phyloP scores from a whole-genome alignment of 495 filamentous ascomycete species.

The Apiosordaria backusii region DNA sequence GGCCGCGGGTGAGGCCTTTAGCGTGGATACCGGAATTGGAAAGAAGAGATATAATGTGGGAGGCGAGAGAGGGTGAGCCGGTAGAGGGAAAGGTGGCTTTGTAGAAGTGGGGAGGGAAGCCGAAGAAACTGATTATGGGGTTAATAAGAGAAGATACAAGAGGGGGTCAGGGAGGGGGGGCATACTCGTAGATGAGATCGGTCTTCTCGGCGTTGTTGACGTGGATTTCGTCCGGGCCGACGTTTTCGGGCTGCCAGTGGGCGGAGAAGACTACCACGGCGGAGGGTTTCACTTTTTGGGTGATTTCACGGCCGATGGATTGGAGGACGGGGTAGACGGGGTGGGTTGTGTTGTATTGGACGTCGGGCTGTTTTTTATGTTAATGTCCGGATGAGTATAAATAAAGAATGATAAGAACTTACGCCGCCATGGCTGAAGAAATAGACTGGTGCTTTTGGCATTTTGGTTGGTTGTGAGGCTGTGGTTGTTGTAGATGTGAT shows the following conservation, averaged over 20 bases:
- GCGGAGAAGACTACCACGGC: slow-evolving; percentile 85
- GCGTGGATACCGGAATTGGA: slow-evolving; percentile 59
- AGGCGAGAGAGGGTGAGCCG: slow-evolving; percentile 63
- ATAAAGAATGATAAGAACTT: slow-evolving; percentile 31
- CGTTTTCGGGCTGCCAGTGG: slow-evolving; percentile 65
- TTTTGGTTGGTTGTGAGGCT: slow-evolving; percentile 19
- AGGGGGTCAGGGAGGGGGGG: neutral
- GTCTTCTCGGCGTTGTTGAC: slow-evolving; percentile 69
- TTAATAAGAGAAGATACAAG: too few relatives aligned
- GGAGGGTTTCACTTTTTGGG: slow-evolving; percentile 70
- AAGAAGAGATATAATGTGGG: slow-evolving; percentile 59
- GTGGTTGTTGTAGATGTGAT: slow-evolving; percentile 15
- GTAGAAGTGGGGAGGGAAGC: slow-evolving; percentile 63
- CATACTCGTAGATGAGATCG: slow-evolving; percentile 70
- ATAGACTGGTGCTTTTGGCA: slow-evolving; percentile 59
- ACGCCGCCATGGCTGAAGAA: slow-evolving; percentile 78
- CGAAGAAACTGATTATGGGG: slow-evolving; percentile 53
- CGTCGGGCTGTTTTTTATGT: slow-evolving; percentile 53
- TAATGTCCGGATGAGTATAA: neutral
- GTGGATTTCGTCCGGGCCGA: slow-evolving; percentile 49
- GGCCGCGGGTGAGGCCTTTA: slow-evolving; percentile 60
- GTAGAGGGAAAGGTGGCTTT: slow-evolving; percentile 65
- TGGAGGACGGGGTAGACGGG: slow-evolving; percentile 70
- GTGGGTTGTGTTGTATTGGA: slow-evolving; percentile 71
- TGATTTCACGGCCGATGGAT: slow-evolving; percentile 72